Evolutionary conservation across 148 eudicot genomes (phyloP), one percentile per base, ranked within the genome.

Genomic region (Dysphania ambrosioides): DNA sequence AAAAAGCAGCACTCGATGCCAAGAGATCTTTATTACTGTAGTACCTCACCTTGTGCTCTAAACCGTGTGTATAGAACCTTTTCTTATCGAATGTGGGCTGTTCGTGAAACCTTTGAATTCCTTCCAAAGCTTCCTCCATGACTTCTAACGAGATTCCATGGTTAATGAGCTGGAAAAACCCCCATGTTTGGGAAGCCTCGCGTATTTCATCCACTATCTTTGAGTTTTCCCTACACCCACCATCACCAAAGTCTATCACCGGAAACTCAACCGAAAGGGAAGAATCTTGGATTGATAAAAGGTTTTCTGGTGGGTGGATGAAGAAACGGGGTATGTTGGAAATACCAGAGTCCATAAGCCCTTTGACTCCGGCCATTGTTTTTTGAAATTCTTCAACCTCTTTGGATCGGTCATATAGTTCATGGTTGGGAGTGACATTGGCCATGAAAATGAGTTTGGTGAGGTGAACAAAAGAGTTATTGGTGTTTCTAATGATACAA

Each of bases 361-460:
- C 93, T 72, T 89, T 89, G 15, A 89, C 93, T n/a, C 93, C 90
- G 32, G 86, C 87, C 72, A 83, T 87, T 18, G 93, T 83, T 60
- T 76, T 74, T 16, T 89, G 88, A 27, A 89, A 89, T 62, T 80
- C 88, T 57, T 70, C 72, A 23, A 86, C 83, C 60, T 82, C 90
- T 79, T 81, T 82, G 0, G 82, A 84, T 36, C 86, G 79, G 19
- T 89, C 82, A n/a, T 83, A 83, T 8, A 24, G 11, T 41, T 56
- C 76, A 40, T 71, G 74, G 70, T 11, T 29, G 8, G 71, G 27
- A 49, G 30, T 68, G 58, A 73, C 62, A 31, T 44, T 80, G 40
- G 79, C 83, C 79, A 80, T 75, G 71, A 24, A 31, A 58, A 31
- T 31, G n/a, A 40, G n/a, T 58, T 67, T 30, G 67, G 55, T n/a